Conservation (phyloP, 805 yeast genomes). For the Isabelozyma pseudorhagii region DNA sequence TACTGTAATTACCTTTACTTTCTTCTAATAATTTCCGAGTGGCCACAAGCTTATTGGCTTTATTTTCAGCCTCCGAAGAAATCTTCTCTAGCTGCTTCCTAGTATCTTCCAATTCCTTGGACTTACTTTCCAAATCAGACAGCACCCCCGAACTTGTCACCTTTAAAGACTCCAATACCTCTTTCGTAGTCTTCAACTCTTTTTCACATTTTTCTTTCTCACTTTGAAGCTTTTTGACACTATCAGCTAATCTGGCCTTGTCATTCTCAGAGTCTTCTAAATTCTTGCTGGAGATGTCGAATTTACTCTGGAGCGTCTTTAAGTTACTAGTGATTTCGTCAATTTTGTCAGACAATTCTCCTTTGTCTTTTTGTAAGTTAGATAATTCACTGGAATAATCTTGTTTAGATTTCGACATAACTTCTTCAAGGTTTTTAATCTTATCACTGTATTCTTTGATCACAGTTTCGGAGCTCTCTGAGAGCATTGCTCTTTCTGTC, state of each 20-base stretch:
- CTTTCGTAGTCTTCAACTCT: constrained; percentile 1
- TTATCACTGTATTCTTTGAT: constrained; percentile 48
- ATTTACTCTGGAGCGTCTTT: constrained; percentile 1
- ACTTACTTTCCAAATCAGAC: background rate
- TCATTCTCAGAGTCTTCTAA: background rate
- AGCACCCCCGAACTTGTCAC: background rate
- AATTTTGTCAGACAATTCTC: background rate
- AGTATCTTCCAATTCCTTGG: constrained; percentile 3
- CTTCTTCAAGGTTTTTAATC: constrained; percentile 41
- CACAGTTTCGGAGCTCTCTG: constrained; percentile 48
- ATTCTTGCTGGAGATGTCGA: constrained; percentile 5
- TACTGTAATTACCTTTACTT: background rate
- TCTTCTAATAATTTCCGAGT: background rate
- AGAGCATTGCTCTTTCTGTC: constrained; percentile 45
- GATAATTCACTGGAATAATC: constrained; percentile 6
- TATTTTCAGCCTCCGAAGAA: background rate
- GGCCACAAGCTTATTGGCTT: background rate
- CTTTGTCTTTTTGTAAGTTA: constrained; percentile 5
- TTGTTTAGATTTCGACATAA: constrained; percentile 10
- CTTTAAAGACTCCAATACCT: constrained; percentile 1
- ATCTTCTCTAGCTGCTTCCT: background rate
- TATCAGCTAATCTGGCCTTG: constrained; percentile 1
- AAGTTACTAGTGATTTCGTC: background rate
- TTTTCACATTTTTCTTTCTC: constrained; percentile 1
- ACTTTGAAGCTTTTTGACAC: background rate